A percentile compares a stretch with the other conserved stretches of the same genome.
Evolutionary conservation across 2,329 filamentous ascomycete species (phyloP).

Genomic region (Lecanicillium sp.): DNA sequence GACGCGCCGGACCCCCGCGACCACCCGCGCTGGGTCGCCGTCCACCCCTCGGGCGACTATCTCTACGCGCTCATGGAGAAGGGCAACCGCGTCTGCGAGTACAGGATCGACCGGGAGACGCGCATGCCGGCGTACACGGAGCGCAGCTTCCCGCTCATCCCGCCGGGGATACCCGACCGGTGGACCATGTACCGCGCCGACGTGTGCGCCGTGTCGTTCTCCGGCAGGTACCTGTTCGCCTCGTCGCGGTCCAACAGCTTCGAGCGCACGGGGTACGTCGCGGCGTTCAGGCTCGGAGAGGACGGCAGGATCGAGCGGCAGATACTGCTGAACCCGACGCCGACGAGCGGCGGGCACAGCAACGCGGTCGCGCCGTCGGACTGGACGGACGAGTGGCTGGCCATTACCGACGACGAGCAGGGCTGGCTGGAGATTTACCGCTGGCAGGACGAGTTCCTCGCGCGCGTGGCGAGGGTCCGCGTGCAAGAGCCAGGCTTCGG

Average conservation of each 20-base stretch:
- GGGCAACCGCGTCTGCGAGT: constrained; percentile 78
- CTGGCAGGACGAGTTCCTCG: constrained; percentile 76
- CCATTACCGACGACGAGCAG: constrained; percentile 81
- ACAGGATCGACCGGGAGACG: constrained; percentile 67
- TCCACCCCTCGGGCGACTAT: constrained; percentile 71
- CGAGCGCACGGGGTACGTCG: constrained; percentile 73
- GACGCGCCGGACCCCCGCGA: constrained; percentile 65
- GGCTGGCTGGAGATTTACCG: constrained; percentile 84
- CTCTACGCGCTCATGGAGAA: constrained; percentile 85
- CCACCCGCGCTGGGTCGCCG: constrained; percentile 83
- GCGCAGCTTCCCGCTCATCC: constrained; percentile 71
- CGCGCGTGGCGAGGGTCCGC: constrained; percentile 67
- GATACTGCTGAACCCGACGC: constrained; percentile 75
- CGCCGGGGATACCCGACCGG: constrained; percentile 55
- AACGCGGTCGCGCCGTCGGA: constrained; percentile 82
- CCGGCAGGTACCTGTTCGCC: constrained; percentile 72
- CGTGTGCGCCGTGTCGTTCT: constrained; percentile 67
- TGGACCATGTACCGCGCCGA: constrained; percentile 73
- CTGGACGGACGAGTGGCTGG: constrained; percentile 85
- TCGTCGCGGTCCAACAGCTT: constrained; percentile 74
- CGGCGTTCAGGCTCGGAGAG: constrained; percentile 66
- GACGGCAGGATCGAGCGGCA: constrained; percentile 67
- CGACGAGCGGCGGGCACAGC: constrained; percentile 80
- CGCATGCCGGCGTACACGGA: constrained; percentile 74
- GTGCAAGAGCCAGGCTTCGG: constrained; percentile 85